Percentiles rank a stretch among this genome's conserved stretches.
Conservation (phyloP, 768 basidiomycete genomes). For the Auricularia sp. region DNA sequence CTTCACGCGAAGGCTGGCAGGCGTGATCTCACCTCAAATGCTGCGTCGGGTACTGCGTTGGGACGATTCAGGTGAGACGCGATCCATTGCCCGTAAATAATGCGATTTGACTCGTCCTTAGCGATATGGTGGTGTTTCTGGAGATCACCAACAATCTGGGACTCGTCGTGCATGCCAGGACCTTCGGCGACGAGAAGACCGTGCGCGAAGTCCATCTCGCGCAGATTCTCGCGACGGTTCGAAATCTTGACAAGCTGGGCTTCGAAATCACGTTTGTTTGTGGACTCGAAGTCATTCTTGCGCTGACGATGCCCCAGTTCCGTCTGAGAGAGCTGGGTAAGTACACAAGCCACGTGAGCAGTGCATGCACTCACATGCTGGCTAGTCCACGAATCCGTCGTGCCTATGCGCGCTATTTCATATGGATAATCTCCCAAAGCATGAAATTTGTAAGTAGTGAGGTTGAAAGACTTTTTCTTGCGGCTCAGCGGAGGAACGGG, state of each 20-base stretch:
- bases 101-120: not conserved
- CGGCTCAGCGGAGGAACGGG: slow-evolving; percentile 6
- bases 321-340: not conserved
- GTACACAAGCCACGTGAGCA: not conserved
- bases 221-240: not conserved
- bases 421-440: slow-evolving; percentile 24
- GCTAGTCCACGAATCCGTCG: slow-evolving; percentile 27
- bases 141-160: not conserved
- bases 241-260: not conserved
- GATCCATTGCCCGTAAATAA: not conserved
- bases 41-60: not conserved
- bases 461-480: slow-evolving; percentile 18
- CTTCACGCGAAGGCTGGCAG: not conserved
- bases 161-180: not conserved
- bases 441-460: slow-evolving; percentile 28
- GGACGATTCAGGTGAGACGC: not conserved
- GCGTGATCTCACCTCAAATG: not conserved
- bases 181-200: not conserved
- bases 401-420: slow-evolving; percentile 22
- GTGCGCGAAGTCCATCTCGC: not conserved
- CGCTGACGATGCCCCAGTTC: slow-evolving; percentile 4
- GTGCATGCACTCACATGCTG: slow-evolving; percentile 2
- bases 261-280: slow-evolving; percentile 1
- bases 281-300: slow-evolving; percentile 1
- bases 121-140: not conserved